Evolutionary conservation across 768 basidiomycete species (phyloP).

Genomic region (Suillus bovinus): DNA sequence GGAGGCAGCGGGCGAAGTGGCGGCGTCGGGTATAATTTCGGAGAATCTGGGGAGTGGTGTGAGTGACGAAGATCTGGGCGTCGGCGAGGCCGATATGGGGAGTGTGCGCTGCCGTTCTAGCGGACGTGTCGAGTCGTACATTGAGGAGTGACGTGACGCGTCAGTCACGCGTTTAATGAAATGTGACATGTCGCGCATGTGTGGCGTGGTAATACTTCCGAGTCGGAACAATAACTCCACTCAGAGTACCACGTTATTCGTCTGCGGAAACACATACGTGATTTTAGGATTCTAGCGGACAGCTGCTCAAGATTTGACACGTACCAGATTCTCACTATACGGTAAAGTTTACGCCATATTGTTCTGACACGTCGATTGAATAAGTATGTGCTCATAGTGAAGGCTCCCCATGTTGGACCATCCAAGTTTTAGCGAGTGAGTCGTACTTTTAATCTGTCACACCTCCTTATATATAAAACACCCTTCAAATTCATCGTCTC

Average conservation of each 20-base stretch:
- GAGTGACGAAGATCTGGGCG: not conserved
- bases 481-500: not conserved
- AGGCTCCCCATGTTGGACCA: not conserved
- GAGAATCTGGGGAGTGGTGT: not conserved
- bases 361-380: not conserved
- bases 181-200: constrained; percentile 30
- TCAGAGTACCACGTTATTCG: too few relatives aligned
- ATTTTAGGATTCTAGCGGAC: not conserved
- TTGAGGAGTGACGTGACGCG: constrained; percentile 13
- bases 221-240: too few relatives aligned
- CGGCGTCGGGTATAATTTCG: not conserved
- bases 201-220: not conserved
- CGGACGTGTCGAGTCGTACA: constrained; percentile 34
- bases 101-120: constrained; percentile 34
- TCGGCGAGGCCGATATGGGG: not conserved
- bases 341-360: not conserved
- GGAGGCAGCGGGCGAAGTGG: constrained; percentile 38
- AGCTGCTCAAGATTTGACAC: not conserved
- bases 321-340: not conserved
- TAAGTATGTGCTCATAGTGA: not conserved
- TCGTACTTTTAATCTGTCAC: not conserved
- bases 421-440: not conserved
- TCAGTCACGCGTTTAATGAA: constrained; percentile 30
- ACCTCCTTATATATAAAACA: not conserved
- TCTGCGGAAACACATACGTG: not conserved